Evolutionary conservation across 169 alveolate genomes (phyloP), one percentile per base, ranked within the genome.

Genomic region (Cryptosporidium xiaoi): DNA sequence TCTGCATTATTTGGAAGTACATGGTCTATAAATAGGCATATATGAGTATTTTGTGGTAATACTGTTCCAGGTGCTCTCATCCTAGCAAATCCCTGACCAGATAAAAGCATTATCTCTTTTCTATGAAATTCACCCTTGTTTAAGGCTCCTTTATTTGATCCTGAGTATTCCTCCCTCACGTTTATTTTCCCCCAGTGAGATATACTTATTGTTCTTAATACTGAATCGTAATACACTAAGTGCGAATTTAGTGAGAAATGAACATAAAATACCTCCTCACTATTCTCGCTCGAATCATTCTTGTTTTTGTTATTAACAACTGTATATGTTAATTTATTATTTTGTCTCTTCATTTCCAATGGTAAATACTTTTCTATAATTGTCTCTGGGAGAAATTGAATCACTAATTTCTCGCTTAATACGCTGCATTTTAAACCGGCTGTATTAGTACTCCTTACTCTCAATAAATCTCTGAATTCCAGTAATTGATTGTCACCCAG

Each of bases 171-270:
- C 55, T 94, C 97, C 31, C 89, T 92, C 51, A 94, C 92, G 6
- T 93, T 93, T 40, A 95, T 92, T 66, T 94, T 94, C 27, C 97
- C 97, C 98, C 98, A 95, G 82, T 95, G 98, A 36, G 96, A 93
- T 2, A 95, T 91, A 89, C 91, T 91, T 13, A 90, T 55, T 34
- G 62, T 83, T 50, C 93, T 91, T 46, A 77, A 66, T 2, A 84
- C 94, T 36, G 92, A 71, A 8, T 93, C 92, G 51, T 93, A 93
- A 55, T 84, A 71, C 16, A 77, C 71, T 1, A 77, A 64, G 40
- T 77, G 87, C 18, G 44, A 55, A 66, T 77, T 77, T 12, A 77
- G 40, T 3, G 69, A 60, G 55, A 77, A 77, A 50, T 77, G 87
- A 6, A 77, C 87, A 48, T 56, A 60, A 40, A 77, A 62, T 34